Percentiles rank a stretch among this genome's conserved stretches.
Conservation (phyloP, 1,284 basidiomycete genomes). For the Irpex rosettiformis region DNA sequence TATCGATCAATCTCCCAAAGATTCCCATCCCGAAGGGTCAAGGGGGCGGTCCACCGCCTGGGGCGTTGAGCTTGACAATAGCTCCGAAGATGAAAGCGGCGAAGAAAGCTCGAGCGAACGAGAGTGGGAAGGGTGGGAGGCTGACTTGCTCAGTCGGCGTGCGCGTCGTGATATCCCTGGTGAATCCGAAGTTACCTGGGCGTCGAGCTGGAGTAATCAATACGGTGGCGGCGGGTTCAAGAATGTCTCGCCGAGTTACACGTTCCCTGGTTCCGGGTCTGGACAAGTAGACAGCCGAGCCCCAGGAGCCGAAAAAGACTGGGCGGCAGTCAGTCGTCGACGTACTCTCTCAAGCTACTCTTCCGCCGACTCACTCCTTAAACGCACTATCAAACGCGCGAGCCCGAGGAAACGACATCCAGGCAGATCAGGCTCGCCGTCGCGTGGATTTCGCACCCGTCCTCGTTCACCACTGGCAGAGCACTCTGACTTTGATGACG, state of each 20-base stretch:
- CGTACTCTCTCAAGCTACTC: constrained; percentile 26
- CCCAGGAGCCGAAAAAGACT: background rate
- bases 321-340: background rate
- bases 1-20: background rate
- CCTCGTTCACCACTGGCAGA: constrained; percentile 9
- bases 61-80: constrained; percentile 13
- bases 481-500: constrained; percentile 13
- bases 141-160: constrained; percentile 39
- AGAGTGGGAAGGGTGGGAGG: constrained; percentile 61
- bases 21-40: background rate
- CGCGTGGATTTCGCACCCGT: constrained; percentile 1
- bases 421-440: constrained; percentile 8
- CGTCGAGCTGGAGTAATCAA: constrained; percentile 3
- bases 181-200: constrained; percentile 5
- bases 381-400: constrained; percentile 20
- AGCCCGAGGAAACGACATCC: constrained; percentile 12
- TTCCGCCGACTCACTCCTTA: constrained; percentile 26
- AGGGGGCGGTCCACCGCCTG: constrained; percentile 17
- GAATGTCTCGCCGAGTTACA: constrained; percentile 3
- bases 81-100: constrained; percentile 23
- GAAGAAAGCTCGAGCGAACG: constrained; percentile 44
- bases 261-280: constrained; percentile 5
- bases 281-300: no score
- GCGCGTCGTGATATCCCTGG: constrained; percentile 2
- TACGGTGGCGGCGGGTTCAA: background rate